These are phyloP conservation scores for Protomyces inundatus DNA, from an alignment of 1,139 yeast genomes.

Conservation along the genomic window DNA sequence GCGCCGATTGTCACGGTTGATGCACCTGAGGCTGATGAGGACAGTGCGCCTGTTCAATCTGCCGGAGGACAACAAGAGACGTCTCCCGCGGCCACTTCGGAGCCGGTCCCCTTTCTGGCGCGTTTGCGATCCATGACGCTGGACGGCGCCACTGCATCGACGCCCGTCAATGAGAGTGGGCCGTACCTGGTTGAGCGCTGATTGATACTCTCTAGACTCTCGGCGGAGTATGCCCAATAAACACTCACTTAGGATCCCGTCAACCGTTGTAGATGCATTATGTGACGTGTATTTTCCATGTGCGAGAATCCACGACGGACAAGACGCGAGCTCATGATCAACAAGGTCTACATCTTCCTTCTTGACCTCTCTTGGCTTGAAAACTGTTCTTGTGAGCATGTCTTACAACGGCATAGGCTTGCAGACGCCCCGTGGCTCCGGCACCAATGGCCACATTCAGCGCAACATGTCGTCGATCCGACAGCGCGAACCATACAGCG, in stretches of 20 bases:
- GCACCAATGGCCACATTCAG: slow-evolving; percentile 67
- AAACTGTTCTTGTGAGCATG: neutral
- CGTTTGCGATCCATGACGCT: neutral
- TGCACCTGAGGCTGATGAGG: neutral
- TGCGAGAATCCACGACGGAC: too few species aligned
- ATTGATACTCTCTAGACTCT: neutral
- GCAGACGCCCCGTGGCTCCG: slow-evolving; percentile 61
- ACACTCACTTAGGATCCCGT: too few species aligned
- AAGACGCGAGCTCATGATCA: too few species aligned
- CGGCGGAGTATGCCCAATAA: too few species aligned
- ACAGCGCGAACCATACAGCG: slow-evolving; percentile 38
- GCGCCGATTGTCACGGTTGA: neutral
- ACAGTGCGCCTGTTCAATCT: neutral
- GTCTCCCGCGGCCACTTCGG: neutral
- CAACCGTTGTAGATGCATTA: too few species aligned
- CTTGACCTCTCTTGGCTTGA: too few species aligned
- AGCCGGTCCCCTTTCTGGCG: neutral
- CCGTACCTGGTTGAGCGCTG: neutral
- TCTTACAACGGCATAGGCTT: slow-evolving; percentile 60
- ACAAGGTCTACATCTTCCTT: too few species aligned
- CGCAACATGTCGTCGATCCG: slow-evolving; percentile 44
- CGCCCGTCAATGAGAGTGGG: neutral
- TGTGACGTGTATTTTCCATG: too few species aligned
- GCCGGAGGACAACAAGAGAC: neutral
- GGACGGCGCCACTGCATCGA: neutral